Evolutionary conservation across 164 flowering plant genomes (phyloP), one percentile per base, ranked within the genome.

Genomic region (Liriodendron chinense): DNA sequence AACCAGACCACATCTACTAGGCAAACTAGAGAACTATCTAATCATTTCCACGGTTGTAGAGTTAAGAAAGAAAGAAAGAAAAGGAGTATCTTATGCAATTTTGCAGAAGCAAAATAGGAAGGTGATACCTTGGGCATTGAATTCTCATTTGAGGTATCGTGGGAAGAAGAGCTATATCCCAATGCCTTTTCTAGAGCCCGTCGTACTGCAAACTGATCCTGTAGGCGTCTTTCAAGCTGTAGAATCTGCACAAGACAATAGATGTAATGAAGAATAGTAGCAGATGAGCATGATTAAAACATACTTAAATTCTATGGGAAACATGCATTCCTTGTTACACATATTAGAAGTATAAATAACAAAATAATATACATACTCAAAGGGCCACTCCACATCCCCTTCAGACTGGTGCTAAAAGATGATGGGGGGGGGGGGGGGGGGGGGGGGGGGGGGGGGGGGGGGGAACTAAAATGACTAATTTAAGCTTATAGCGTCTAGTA

Each of bases 181-280:
- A 87, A 61, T 77, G 97, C 97, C 71, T 84, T 87, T 75, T 93
- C 92, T 49, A 93, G 76, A 21, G 87, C 89, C 28, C 34, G 62
- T 1, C 94, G 86, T n/a, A 78, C 82, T 24, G 74, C 78, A 75
- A 86, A 80, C 77, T 93, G 93, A 72, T 89, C 86, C 72, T 88
- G 84, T 56, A 93, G 81, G 75, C 80, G 81, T 34, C 80, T 85
- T 83, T 89, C 89, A 76, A 91, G 91, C 74, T 89, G 83, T 62
- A 82, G 9, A 85, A 93, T 90, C 97, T 93, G 82, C 73, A 80
- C 28, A 66, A 24, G 59, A n/a, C 9, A 20, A 20, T 7, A 67
- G 18, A 5, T 26, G 26, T 10, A 43, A 28, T 28, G 47, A 26
- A 67, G 7, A 26, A 26, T 67, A 26, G n/a, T 26, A 28, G n/a